Evolutionary conservation across 1,139 yeast species (phyloP), one percentile per base, ranked within the genome.

Genomic region (Magnusiomyces fungicola): DNA sequence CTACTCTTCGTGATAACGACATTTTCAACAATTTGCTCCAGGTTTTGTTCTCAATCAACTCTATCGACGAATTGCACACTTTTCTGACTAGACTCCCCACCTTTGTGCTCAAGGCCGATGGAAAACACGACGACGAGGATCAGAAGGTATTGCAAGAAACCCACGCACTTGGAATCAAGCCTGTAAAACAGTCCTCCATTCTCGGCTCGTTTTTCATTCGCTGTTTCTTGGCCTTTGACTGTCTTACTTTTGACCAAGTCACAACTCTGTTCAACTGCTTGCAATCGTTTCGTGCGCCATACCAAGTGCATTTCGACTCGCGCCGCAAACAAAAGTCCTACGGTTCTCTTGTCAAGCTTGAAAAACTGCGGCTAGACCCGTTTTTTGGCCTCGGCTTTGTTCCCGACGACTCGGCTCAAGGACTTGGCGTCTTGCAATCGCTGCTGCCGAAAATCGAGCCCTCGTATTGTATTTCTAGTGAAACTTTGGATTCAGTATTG

Each of bases 241-340:
- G 77, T 1, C 62, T 83, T 47, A 78, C 75, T 52, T 83, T 82
- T 58, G 85, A 81, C 53, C 84, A 80, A 56, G 66, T 72, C 1
- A 65, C 73, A 10, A 59, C 69, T 4, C 61, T 83, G n/a, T 82
- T 80, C 74, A 71, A 69, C 36, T 73, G 80, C 1, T 79, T 81
- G 61, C 63, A 71, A 3, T 70, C 69, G 25, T 82, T 78, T 59
- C 66, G 85, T 52, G 73, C 71, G 23, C 48, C 49, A 9, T 50
- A 51, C 10, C n/a, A 27, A 2, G 41, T 21, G 4, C 33, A 23
- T 18, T 50, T 50, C 21, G 7, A 39, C 19, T 2, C n/a, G 7
- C 29, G 21, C 21, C n/a, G 10, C 21, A n/a, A 16, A 14, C 30
- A 39, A 25, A 23, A 12, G 7, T 18, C 22, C 5, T 23, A 21